Evolutionary conservation across 2,329 filamentous ascomycete genomes (phyloP), one percentile per base, ranked within the genome.

Genomic region (Reticulascus tulasneorum): DNA sequence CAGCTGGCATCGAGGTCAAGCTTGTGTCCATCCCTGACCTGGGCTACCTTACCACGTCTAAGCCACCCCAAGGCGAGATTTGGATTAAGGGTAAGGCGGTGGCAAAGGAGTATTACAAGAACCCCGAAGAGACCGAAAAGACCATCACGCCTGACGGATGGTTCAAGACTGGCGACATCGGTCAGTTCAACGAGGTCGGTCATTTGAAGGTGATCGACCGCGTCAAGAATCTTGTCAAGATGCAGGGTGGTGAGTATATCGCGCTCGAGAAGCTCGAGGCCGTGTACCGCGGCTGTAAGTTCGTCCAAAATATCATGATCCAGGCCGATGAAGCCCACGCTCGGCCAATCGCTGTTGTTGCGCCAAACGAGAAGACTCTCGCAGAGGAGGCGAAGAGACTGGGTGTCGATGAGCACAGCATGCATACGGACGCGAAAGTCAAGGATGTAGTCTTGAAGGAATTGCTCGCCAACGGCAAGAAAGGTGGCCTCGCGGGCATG

Each of bases 161-260:
- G 93, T 97, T 97, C 77, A 91, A 85, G 75, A 94, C 89, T 12
- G 91, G 91, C 43, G 91, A 97, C 54, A 93, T 97, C 59, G 91
- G 91, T 52, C 86, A 96, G 59, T 93, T 91, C 53, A 82, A 91
- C 60, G 58, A 68, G 28, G 73, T 83, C 44, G 91, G 91, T 27
- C 86, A 94, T 59, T 65, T 97, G 47, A 78, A 74, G 50, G 83
- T 97, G 58, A 90, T 97, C 55, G 91, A 97, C 62, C 87, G 91
- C 50, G 90, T 95, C 79, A 97, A 97, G 82, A 97, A 97, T 66
- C 71, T 97, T 37, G 86, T 97, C 63, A 97, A 97, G 80, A 90
- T 93, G 46, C 77, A 87, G 47, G 89, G 90, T 42, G 91, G 91
- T 50, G 91, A 97, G 71, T 97, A 97, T 64, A 94, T 97, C 59